phyloP scores from a whole-genome alignment of 352 stramenopile species.

The Pythium biforme region DNA sequence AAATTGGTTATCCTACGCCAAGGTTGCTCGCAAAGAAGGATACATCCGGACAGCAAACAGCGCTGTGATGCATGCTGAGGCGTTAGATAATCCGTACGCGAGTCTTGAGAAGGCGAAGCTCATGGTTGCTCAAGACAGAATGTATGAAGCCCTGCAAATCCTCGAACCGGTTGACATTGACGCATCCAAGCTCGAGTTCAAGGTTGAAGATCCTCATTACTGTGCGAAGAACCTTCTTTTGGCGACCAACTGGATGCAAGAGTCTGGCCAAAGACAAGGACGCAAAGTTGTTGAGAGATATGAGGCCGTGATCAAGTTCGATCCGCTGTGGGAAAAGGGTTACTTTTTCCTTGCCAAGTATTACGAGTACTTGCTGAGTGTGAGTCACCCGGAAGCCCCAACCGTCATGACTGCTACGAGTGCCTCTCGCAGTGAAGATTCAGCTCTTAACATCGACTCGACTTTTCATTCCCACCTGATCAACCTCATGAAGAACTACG shows the following conservation, averaged over 20 bases:
- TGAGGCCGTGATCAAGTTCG: conserved; percentile 92
- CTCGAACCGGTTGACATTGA: conserved; percentile 83
- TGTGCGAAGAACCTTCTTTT: conserved; percentile 90
- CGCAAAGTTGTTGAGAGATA: conserved; percentile 94
- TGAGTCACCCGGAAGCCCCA: conserved; percentile 58
- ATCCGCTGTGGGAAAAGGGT: conserved; percentile 93
- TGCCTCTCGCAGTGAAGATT: conserved; percentile 35
- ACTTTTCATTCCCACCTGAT: conserved; percentile 77
- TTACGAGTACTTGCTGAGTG: conserved; percentile 88
- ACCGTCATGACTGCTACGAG: conserved; percentile 32
- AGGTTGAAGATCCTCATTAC: conserved; percentile 70
- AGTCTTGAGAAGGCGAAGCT: conserved; percentile 79
- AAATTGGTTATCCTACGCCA: conserved; percentile 84
- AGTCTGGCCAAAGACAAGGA: conserved; percentile 92
- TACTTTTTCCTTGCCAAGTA: conserved; percentile 92
- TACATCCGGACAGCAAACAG: conserved; percentile 79
- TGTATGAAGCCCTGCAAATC: conserved; percentile 84
- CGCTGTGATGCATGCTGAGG: conserved; percentile 84
- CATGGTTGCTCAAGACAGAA: conserved; percentile 74
- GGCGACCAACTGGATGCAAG: conserved; percentile 96
- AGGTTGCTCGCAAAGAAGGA: conserved; percentile 81
- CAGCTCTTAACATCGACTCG: conserved; percentile 43
- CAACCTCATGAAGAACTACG: conserved; percentile 94
- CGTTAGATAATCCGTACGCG: conserved; percentile 71
- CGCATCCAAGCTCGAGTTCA: conserved; percentile 65